phyloP scores from a whole-genome alignment of 2,329 filamentous ascomycete species.

The Botrytis porri region DNA sequence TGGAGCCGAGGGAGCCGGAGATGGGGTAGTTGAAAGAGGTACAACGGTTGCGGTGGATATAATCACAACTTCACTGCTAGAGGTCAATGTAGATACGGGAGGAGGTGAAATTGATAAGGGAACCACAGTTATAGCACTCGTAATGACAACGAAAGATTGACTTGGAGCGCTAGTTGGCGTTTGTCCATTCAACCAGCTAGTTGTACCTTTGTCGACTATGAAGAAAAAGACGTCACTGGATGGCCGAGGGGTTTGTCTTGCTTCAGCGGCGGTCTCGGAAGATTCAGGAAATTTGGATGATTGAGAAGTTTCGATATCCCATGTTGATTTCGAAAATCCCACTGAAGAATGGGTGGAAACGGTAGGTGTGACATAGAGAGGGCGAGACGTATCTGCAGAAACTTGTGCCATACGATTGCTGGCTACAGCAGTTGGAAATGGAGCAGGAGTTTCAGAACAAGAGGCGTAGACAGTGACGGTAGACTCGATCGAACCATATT shows the following conservation, averaged over 20 bases:
- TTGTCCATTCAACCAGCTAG: conserved; percentile 31
- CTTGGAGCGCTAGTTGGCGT: conserved; percentile 22
- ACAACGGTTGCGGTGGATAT: conserved; percentile 25
- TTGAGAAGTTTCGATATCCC: neutral
- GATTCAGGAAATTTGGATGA: too few species aligned
- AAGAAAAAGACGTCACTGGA: neutral
- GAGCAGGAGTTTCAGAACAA: neutral
- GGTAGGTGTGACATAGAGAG: neutral
- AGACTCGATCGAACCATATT: neutral
- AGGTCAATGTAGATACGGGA: accelerated
- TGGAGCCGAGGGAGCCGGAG: neutral
- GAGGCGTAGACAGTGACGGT: neutral
- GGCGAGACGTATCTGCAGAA: neutral
- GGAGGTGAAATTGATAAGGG: conserved; percentile 19
- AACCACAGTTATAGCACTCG: conserved; percentile 30
- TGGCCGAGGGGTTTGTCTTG: neutral
- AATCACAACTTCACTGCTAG: neutral
- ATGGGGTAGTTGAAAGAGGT: conserved; percentile 18
- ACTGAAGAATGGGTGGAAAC: too few species aligned
- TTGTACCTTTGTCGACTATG: conserved; percentile 27
- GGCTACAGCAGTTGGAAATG: neutral
- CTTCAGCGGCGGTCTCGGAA: neutral
- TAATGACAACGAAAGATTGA: conserved; percentile 25
- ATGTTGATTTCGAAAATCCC: neutral
- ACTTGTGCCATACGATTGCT: neutral